These are phyloP conservation scores for Amanita rubescens DNA, from an alignment of 768 basidiomycete species.

Conservation along the genomic window DNA sequence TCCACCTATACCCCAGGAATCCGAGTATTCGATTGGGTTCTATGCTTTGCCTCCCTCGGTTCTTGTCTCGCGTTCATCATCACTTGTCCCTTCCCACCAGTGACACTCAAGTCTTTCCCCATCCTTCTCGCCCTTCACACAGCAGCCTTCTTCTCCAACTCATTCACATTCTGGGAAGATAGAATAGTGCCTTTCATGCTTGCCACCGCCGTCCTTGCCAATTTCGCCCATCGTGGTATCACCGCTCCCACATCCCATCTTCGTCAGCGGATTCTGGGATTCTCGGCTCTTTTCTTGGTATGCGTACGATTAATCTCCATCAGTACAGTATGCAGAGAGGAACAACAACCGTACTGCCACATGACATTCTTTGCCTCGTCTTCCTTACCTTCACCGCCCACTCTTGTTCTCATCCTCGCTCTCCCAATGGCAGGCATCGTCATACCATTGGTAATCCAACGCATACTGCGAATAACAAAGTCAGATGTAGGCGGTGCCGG, in stretches of 20 bases:
- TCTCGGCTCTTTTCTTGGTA: conserved; percentile 55
- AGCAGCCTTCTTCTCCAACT: conserved; percentile 82
- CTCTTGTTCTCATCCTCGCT: conserved; percentile 48
- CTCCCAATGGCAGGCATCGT: conserved; percentile 42
- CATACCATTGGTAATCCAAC: conserved; percentile 47
- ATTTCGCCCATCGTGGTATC: conserved; percentile 48
- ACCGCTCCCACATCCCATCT: conserved; percentile 63
- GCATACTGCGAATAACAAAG: conserved; percentile 56
- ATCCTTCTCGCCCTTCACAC: conserved; percentile 62
- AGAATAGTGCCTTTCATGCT: conserved; percentile 69
- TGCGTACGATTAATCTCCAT: conserved; percentile 70
- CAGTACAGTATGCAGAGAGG: conserved; percentile 90
- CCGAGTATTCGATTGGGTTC: conserved; percentile 38
- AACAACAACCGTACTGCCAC: conserved; percentile 84
- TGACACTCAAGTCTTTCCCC: conserved; percentile 23
- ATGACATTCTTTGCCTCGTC: conserved; percentile 86
- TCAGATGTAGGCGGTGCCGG: conserved; percentile 71
- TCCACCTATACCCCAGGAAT: conserved; percentile 35
- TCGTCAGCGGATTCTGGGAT: conserved; percentile 68
- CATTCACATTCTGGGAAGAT: conserved; percentile 98
- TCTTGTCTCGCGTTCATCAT: conserved; percentile 41
- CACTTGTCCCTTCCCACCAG: conserved; percentile 32
- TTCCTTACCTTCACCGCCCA: conserved; percentile 58
- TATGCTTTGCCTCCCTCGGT: conserved; percentile 41
- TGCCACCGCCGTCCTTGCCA: conserved; percentile 53